Base-by-base conservation (phyloP, 352 stramenopile species). In the Lagenidium giganteum region DNA sequence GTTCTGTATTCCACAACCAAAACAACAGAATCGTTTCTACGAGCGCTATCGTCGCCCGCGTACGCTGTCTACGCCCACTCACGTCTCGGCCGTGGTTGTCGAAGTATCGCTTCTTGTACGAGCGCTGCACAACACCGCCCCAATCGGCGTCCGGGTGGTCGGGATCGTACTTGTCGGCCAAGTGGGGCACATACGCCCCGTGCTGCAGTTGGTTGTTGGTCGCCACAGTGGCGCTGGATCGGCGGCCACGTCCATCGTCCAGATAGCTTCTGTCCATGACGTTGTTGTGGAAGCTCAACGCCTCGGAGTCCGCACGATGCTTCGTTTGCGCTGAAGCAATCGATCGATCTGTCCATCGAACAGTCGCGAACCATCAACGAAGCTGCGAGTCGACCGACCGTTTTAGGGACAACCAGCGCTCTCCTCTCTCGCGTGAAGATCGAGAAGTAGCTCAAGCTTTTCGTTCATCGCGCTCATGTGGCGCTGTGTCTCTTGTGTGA, bases 91-190 rank as follows among this genome's bases (percentile, higher is more conserved):
- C 51, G 2, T 70, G 69, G 36, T 71, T 48, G 29, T 51, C 47
- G 25, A 64, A 86, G 36, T 66, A 66, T 16, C 73, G 70, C 51
- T 88, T 88, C 60, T 86, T 88, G 57, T 77, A 70, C 24, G 61
- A 69, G 34, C 73, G 69, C 17, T 73, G 61, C 5, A 91, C 78
- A 35, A 64, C 68, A 13, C 78, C 78, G 22, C 66, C 78, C 78
- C 78, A 91, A 41, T 91, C 78, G 1, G 78, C 78, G 20, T 91
- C 73, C 0, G 66, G 70, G 30, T 91, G 78, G 18, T 78, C 64
- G 0, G 78, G 78, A n/a, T 86, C 70, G 46, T 82, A 88, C 42
- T 79, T 85, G 22, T 87, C 75, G 17, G 64, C 61, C 13, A 84
- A 23, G 26, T 87, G 67, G 1, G 68, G 72, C 5, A 86, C n/a